Evolutionary conservation across 495 filamentous ascomycete species (phyloP).

Genomic region (Oidiodendron maius): DNA sequence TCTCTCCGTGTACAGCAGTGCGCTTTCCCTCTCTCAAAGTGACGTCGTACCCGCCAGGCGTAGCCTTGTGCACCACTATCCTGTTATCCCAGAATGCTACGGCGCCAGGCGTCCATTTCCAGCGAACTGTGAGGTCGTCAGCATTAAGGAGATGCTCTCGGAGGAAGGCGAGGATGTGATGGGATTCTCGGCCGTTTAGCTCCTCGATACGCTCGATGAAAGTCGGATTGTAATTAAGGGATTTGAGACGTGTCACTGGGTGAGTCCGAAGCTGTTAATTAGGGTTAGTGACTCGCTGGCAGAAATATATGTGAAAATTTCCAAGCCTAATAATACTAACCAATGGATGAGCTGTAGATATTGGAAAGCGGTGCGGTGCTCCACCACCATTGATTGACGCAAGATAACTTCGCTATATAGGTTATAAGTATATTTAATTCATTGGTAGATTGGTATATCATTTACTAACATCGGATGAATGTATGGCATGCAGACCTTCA

Average conservation of each 20-base stretch:
- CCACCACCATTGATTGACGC: neutral
- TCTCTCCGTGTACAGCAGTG: neutral
- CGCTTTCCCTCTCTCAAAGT: neutral
- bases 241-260: slow-evolving; percentile 2
- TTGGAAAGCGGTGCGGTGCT: neutral
- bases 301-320: slow-evolving; percentile 41
- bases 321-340: slow-evolving; percentile 36
- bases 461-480: slow-evolving; percentile 14
- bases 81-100: slow-evolving; percentile 1
- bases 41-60: neutral
- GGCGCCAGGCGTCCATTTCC: neutral
- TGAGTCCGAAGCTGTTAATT: neutral
- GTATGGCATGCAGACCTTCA: neutral
- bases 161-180: slow-evolving; percentile 1
- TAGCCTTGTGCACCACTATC: neutral
- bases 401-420: neutral
- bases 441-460: neutral
- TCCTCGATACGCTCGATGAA: neutral
- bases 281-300: slow-evolving; percentile 36
- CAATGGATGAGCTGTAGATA: neutral
- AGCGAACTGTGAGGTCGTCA: neutral
- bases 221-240: neutral
- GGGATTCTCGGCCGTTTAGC: neutral
- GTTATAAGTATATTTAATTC: neutral
- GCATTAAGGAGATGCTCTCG: neutral